Evolutionary conservation across 129 eudicot genomes (phyloP), one percentile per base, ranked within the genome.

Genomic region (Centaurea solstitialis): DNA sequence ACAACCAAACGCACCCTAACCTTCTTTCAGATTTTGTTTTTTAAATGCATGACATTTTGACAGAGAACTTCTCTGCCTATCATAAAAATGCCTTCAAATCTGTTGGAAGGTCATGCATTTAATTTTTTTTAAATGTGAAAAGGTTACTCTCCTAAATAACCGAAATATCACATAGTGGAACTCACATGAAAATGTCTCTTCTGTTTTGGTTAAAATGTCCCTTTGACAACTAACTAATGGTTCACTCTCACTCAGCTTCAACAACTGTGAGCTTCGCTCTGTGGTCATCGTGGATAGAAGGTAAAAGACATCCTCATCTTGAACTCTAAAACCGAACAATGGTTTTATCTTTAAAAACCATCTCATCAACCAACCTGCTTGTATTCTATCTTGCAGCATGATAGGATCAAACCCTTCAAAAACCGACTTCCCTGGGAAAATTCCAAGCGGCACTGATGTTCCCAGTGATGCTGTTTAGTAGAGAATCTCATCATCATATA

Each of bases 201-300:
- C 7, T 15, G 18, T 7, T 26, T 7, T n/a, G 24, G 4, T 18
- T 59, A 9, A 43, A 43, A 43, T 12, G 20, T 18, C 3, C 8
- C 24, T 5, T 68, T 79, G 4, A 50, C 30, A 59, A 4, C 15
- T 57, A 69, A 79, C 69, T 28, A 69, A 47, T 15, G 6, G 15
- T n/a, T 53, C 73, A 73, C 28, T 76, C 39, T 28, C 30, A 24
- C 57, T 67, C 93, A 94, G 98, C 75, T 92, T 94, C 72, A 77
- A 87, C 62, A 94, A 94, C 70, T 92, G 97, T 21, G 98, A 92
- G 87, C 97, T 94, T 73, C 97, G 98, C 66, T 90, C 98, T 1
- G 37, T 92, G 85, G 90, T 94, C 66, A 83, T 90, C 43, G 93
- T 92, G 20, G 94, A 94, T 80, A 93, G 76, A 86, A 82, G 99